Conservation (phyloP, 768 basidiomycete species). For the Mycena crocata region DNA sequence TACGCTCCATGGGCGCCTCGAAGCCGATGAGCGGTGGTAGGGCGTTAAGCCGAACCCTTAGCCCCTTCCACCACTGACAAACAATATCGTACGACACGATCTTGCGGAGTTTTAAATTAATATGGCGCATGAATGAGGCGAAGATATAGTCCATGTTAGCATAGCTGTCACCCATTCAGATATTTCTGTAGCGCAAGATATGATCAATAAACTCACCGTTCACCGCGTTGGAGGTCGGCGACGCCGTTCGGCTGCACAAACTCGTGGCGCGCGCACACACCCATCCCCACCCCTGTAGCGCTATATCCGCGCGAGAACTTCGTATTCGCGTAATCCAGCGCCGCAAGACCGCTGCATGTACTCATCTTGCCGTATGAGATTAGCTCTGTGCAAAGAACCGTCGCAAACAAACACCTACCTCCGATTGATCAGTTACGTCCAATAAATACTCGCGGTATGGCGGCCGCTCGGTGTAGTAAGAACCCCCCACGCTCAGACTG, state of each 20-base stretch:
- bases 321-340: slow-evolving; percentile 29
- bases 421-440: slow-evolving; percentile 13
- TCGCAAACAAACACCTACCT: slow-evolving; percentile 21
- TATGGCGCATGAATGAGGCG: slow-evolving; percentile 32
- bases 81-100: slow-evolving; percentile 48
- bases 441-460: slow-evolving; percentile 31
- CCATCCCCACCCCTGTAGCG: slow-evolving; percentile 37
- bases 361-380: slow-evolving; percentile 26
- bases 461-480: slow-evolving; percentile 15
- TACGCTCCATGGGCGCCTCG: slow-evolving; percentile 3
- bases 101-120: slow-evolving; percentile 14
- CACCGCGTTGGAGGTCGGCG: slow-evolving; percentile 47
- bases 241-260: slow-evolving; percentile 37
- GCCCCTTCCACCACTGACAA: slow-evolving; percentile 44
- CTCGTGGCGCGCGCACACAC: slow-evolving; percentile 41
- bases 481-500: neutral
- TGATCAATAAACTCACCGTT: slow-evolving; percentile 38
- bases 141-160: slow-evolving; percentile 52
- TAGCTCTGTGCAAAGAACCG: neutral
- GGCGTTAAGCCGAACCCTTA: slow-evolving; percentile 29
- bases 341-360: slow-evolving; percentile 40
- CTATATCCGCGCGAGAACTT: slow-evolving; percentile 39
- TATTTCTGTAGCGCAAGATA: neutral
- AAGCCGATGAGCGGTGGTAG: slow-evolving; percentile 28
- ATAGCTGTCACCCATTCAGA: slow-evolving; percentile 37